Base-by-base conservation (phyloP, 495 filamentous ascomycete genomes). In the Penicillium desertorum region DNA sequence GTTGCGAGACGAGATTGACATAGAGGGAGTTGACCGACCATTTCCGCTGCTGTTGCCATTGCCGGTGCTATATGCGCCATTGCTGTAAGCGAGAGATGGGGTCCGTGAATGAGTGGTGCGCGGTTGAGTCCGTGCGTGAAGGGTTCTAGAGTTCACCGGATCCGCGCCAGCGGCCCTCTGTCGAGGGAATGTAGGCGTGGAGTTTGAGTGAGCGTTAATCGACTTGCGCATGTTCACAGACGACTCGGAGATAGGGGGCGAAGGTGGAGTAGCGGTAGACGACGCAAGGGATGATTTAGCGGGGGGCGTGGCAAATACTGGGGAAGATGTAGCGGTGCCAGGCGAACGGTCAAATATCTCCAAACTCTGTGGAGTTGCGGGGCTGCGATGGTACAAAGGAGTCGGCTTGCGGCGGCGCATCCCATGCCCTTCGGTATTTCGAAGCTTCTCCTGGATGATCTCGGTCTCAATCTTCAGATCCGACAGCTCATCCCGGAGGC, bases 381-480 rank as follows among this genome's bases (percentile, higher is more conserved):
- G 67, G 29, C 62, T 76, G 71, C 67, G 77, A 68, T 71, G 77
- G 67, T 71, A 65, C 51, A 83, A 63, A 7, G 76, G 71, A 59
- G 79, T 70, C 61, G 81, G 78, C 69, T 83, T 78, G 59, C 82
- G 75, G 63, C 81, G 71, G 55, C 77, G 71, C 62, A 79, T 77
- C 14, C 80, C 77, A 45, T 78, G 69, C 14, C 70, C 73, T 62
- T 88, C 84, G 22, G 83, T 76, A 52, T 88, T 84, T 58, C 86
- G 86, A 58, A 98, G 78, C 79, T 95, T 97, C 76, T 96, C 90
- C 64, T 93, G 87, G 60, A 90, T 81, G 62, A 98, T 96, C 70
- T 98, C 94, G 59, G 89, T 88, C 65, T 98, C 94, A 52, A 98
- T 88, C 79, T 88, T 93, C 51, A 96, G 82, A 66, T 98, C 94